phyloP scores from a whole-genome alignment of 495 filamentous ascomycete species.

The Podospora conica region DNA sequence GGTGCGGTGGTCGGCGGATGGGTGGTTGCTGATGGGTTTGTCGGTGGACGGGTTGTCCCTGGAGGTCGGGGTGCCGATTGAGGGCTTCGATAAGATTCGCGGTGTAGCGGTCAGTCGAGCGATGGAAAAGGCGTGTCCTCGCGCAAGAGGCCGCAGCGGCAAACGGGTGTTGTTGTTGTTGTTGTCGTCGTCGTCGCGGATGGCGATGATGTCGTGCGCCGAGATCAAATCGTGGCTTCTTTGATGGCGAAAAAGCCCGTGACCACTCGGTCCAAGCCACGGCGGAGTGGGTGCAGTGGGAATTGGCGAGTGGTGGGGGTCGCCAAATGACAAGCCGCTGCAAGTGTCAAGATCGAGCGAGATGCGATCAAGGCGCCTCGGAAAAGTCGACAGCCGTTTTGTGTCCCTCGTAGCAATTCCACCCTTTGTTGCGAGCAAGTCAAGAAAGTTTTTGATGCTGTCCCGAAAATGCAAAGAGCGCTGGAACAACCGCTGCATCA shows the following conservation, averaged over 20 bases:
- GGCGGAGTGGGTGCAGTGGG: background rate
- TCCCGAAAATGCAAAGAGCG: background rate
- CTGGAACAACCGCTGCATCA: background rate
- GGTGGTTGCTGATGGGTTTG: background rate
- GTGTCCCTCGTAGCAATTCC: background rate
- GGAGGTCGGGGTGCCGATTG: background rate
- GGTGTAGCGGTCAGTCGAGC: background rate
- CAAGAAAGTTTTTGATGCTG: background rate
- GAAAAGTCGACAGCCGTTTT: background rate
- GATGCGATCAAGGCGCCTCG: background rate
- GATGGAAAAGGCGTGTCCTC: background rate
- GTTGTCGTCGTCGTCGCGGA: background rate
- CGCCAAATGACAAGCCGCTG: background rate
- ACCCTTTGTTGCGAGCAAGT: background rate
- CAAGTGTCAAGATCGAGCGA: background rate
- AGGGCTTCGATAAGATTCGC: background rate
- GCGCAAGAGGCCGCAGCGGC: background rate
- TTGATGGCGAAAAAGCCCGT: background rate
- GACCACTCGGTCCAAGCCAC: background rate
- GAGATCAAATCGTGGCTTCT: conserved; percentile 10
- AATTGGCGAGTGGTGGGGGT: background rate
- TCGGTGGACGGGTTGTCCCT: background rate
- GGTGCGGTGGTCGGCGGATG: background rate
- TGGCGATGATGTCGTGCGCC: background rate
- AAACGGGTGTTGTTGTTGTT: background rate